Evolutionary conservation across 2,329 filamentous ascomycete species (phyloP), one percentile per base, ranked within the genome.

Genomic region (Dryadomyces quercus-mongolicae): DNA sequence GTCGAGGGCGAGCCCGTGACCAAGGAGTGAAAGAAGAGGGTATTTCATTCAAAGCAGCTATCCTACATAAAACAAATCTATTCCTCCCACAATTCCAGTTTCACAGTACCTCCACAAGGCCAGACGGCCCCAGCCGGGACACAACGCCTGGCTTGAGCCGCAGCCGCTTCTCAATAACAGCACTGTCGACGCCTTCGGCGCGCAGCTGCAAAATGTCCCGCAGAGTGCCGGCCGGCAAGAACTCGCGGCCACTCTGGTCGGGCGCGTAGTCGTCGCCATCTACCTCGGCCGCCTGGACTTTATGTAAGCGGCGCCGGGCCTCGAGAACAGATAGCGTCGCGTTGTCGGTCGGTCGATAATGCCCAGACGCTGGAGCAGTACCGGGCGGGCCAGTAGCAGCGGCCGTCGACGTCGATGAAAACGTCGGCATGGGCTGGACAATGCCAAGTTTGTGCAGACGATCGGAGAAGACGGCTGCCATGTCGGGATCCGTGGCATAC

Each of bases 381-480:
- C n/a, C n/a, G n/a, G n/a, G n/a, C n/a, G n/a, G n/a, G n/a, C n/a
- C n/a, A n/a, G n/a, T n/a, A n/a, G 53, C 60, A 5, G 54, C 56
- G 8, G 70, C 75, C 2, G 67, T 76, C 8, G 76, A 80, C 1
- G 75, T 77, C 22, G 73, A 68, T 6, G 76, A 80, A 49, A 70
- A 74, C 5, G 74, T 78, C 34, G 77, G 76, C 58, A 74, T 76
- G 5, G 78, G 76, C 49, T 76, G 70, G 9, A 71, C 77, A 34
- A 79, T 67, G 61, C 77, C 78, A 72, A 81, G 78, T 57, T 76
- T 66, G 25, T 70, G 70, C 5, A 81, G 70, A 16, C 78, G 76
- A 50, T 67, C 66, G 9, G 76, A 73, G 64, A 78, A 80, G 57
- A 67, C 71, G 18, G 66, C 61, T 52, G 65, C 61, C n/a, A 58